Evolutionary conservation across 2,329 filamentous ascomycete species (phyloP).

Genomic region (Ceratocystis diversiconidia): DNA sequence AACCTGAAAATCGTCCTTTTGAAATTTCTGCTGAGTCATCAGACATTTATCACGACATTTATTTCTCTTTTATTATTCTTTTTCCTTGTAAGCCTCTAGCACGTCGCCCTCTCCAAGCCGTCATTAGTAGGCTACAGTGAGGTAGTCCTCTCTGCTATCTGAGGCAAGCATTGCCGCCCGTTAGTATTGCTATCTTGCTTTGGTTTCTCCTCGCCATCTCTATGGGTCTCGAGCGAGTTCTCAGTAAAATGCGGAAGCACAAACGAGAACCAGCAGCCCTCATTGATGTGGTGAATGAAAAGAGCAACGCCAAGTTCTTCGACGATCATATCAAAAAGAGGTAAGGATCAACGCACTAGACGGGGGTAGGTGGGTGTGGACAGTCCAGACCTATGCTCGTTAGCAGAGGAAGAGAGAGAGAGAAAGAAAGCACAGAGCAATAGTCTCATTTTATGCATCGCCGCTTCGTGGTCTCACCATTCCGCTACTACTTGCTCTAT

Average conservation of each 20-base stretch:
- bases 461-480: background rate
- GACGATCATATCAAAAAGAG: slow-evolving; percentile 17
- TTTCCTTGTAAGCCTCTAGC: background rate
- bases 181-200: background rate
- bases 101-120: background rate
- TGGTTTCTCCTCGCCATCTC: background rate
- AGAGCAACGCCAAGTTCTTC: slow-evolving; percentile 59
- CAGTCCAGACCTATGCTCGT: background rate
- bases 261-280: slow-evolving; percentile 44
- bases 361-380: background rate
- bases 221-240: slow-evolving; percentile 16
- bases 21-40: background rate
- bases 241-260: slow-evolving; percentile 17
- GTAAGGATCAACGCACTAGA: slow-evolving; percentile 3
- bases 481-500: background rate
- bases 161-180: too few species aligned
- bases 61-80: background rate
- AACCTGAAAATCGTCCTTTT: background rate
- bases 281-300: slow-evolving; percentile 80
- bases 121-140: background rate
- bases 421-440: background rate
- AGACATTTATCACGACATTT: background rate
- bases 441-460: background rate
- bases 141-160: background rate
- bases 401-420: background rate